Evolutionary conservation across 2,329 filamentous ascomycete species (phyloP), one percentile per base, ranked within the genome.

Genomic region (Knoxdaviesia proteae): DNA sequence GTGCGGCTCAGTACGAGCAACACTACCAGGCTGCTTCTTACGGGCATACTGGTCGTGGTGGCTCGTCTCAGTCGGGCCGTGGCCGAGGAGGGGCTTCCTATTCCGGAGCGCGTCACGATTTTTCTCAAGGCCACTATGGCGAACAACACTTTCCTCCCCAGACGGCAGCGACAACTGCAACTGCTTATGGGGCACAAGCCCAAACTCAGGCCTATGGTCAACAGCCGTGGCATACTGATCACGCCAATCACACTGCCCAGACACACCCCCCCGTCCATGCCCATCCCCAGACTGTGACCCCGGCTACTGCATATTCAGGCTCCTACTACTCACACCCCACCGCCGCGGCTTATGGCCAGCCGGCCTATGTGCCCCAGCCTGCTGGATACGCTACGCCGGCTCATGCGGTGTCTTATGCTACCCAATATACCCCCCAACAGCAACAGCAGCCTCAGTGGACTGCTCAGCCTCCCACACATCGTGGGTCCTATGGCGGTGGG

Each of bases 351-450:
- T 46, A 46, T 38, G 41, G 35, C 33, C 45, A 46, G 36, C 45
- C 60, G 30, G 60, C 63, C 42, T 61, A 62, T 45, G 51, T 58
- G 8, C 66, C 66, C 46, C 64, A 64, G 42, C 58, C 63, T 30
- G 53, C 53, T 42, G 51, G 49, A 38, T 67, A 67, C 48, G 54
- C 53, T 32, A 50, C 59, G 33, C 42, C n/a, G 42, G 42, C 7
- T 35, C 42, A 36, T 42, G 45, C 34, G 39, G 45, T 39, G 41
- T 34, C 56, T 56, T 38, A 41, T 34, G 39, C 36, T 32, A 32
- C 33, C 42, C 29, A 35, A n/a, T 43, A 41, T 35, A 38, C 44
- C 42, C 40, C 36, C 20, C 44, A 40, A 29, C 40, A 42, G 20
- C 45, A 41, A 29, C 57, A 57, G 39, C 53, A 52, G 6, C 58